These are phyloP conservation scores for Naganishia antarctica DNA, from an alignment of 768 basidiomycete species.

Conservation along the genomic window DNA sequence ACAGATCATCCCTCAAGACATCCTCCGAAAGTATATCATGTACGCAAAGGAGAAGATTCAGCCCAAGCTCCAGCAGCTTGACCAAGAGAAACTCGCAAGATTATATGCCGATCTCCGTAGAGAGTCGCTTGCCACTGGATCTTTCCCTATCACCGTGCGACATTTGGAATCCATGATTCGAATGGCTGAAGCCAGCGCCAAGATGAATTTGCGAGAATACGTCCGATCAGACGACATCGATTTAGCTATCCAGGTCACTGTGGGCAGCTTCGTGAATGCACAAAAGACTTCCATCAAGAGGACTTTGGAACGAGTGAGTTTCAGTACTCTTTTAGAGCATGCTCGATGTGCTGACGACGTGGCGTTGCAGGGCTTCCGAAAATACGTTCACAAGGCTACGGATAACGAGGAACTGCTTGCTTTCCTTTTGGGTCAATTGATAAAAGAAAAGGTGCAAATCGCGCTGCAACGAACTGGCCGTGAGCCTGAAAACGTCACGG, in stretches of 20 bases:
- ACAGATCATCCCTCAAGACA: constrained; percentile 93
- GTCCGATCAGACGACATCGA: constrained; percentile 95
- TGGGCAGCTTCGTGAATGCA: constrained; percentile 89
- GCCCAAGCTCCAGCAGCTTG: constrained; percentile 89
- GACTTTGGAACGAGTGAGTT: constrained; percentile 81
- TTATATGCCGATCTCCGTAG: constrained; percentile 92
- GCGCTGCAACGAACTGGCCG: constrained; percentile 61
- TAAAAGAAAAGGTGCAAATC: constrained; percentile 86
- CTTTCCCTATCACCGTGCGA: constrained; percentile 95
- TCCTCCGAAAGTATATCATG: constrained; percentile 97
- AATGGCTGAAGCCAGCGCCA: constrained; percentile 96
- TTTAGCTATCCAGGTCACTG: constrained; percentile 89
- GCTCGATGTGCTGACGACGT: background rate
- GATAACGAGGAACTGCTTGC: constrained; percentile 94
- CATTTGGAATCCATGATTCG: constrained; percentile 99
- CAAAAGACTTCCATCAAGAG: constrained; percentile 99
- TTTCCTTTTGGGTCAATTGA: constrained; percentile 85
- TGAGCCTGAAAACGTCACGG: constrained; percentile 69
- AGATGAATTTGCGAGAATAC: constrained; percentile 95
- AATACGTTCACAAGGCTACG: constrained; percentile 90
- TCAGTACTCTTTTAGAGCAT: background rate
- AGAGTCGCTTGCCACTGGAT: constrained; percentile 95
- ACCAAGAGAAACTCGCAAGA: constrained; percentile 89
- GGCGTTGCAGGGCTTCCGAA: constrained; percentile 76
- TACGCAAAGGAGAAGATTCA: constrained; percentile 88